Evolutionary conservation across 805 yeast genomes (phyloP), one percentile per base, ranked within the genome.

Genomic region (Pichia sporocuriosa): DNA sequence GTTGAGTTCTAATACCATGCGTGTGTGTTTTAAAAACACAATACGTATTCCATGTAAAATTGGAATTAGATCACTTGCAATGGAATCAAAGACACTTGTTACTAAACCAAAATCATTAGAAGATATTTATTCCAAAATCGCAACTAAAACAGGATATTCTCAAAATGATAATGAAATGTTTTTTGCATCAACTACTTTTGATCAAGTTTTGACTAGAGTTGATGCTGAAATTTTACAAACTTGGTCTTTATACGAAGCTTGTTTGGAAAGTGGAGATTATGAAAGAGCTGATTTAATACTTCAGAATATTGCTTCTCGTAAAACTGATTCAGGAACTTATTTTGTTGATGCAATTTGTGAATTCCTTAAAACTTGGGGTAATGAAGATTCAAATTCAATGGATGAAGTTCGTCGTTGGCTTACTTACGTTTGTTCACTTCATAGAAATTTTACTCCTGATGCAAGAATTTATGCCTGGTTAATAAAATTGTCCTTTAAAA

Each of bases 191-290:
- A 46, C 59, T 4, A 37, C 53, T 4, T 37, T 46, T n/a, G 64
- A 59, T 43, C 50, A 52, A 11, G 53, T 58, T 32, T 42, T 57
- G 28, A 57, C 62, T 4, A 53, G 59, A 12, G 49, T 53, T 15
- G 54, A 55, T 9, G 44, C 54, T 2, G 48, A 50, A 8, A 45
- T 51, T 15, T 35, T 53, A 24, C 60, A 58, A 42, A 47, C 57
- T 6, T 87, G 89, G 79, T 75, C 89, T 3, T 62, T 87, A 27
- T 67, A 86, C 31, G 95, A 87, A 52, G 90, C 93, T 0, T 81
- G 89, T 49, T 55, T 87, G 25, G 75, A 77, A 33, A 73, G 83
- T 26, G 71, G 72, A 40, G 82, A 84, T 55, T 74, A 71, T 50
- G 73, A 70, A 19, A 69, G 96, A 54, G 95, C 95, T 0, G 78